Evolutionary conservation across 768 basidiomycete genomes (phyloP), one percentile per base, ranked within the genome.

Genomic region (Naematelia encephala): DNA sequence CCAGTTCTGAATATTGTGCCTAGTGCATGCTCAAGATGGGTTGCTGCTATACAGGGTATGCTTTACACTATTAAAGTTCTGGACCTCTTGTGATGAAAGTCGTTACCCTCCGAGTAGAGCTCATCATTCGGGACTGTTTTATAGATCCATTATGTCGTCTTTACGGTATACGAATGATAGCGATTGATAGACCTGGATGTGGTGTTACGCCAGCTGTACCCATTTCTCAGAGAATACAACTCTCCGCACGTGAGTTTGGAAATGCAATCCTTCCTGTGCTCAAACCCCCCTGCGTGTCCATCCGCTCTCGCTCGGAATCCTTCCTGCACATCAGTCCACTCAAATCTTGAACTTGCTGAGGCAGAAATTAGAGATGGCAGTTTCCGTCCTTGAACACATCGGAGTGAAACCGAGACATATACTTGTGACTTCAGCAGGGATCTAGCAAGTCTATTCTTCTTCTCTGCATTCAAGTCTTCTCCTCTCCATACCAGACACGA

Each of bases 131-230:
- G 34, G 19, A 43, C 14, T 21, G 26, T 27, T 54, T 39, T 2
- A 16, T 42, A 74, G 72, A 74, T 51, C 72, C 72, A 1, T 56
- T 74, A 13, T 58, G 62, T 11, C 60, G 54, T 26, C 47, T 56
- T 13, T 71, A 71, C 57, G 64, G 70, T 2, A 47, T 74, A 11
- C 42, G 72, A 28, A 46, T 72, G 42, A 70, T 74, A n/a, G 63
- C 63, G 12, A 59, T 74, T 5, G 72, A 74, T 61, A 62, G 72
- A 49, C 72, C 72, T 13, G 72, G 72, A 25, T 60, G 62, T 11
- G 72, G 72, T 26, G 69, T 58, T 5, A 74, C 68, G 1, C 63
- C 63, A 2, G 47, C 50, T 29, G 72, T 74, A 1, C 60, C 62
- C 5, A 56, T 74, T 4, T 49, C n/a, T 5, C 61, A 70, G 11